Evolutionary conservation across 2,329 filamentous ascomycete species (phyloP).

Genomic region (Penicillium sp.): DNA sequence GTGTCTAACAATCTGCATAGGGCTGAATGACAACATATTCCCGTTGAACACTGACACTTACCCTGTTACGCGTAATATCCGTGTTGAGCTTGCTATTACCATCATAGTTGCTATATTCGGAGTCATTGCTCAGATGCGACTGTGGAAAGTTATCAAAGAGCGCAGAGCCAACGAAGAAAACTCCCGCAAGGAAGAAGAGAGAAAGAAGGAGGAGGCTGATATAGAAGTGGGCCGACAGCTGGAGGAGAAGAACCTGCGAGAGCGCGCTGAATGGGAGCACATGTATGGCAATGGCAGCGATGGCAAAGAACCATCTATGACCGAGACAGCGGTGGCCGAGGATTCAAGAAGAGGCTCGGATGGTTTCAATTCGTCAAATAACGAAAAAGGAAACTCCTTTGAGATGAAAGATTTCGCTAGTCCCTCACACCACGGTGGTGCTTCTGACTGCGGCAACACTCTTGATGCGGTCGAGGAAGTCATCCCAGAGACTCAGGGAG

Average conservation of each 20-base stretch:
- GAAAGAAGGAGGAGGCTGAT: constrained; percentile 66
- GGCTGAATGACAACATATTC: constrained; percentile 77
- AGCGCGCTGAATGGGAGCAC: constrained; percentile 71
- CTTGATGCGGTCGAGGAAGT: constrained; percentile 22
- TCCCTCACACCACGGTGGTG: constrained; percentile 23
- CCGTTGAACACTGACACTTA: constrained; percentile 77
- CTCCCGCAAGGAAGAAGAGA: constrained; percentile 55
- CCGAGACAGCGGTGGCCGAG: constrained; percentile 31
- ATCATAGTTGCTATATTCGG: constrained; percentile 76
- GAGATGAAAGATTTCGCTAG: constrained; percentile 31
- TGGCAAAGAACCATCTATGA: constrained; percentile 33
- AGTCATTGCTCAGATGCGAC: constrained; percentile 79
- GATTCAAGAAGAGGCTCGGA: constrained; percentile 25
- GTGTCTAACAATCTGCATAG: constrained; percentile 39
- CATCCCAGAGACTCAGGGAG: neutral
- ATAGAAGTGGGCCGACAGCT: constrained; percentile 68
- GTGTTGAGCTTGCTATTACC: constrained; percentile 79
- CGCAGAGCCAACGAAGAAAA: constrained; percentile 52
- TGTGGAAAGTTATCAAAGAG: constrained; percentile 78
- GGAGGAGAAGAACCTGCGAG: constrained; percentile 50
- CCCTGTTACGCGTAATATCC: constrained; percentile 82
- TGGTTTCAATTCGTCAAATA: constrained; percentile 18
- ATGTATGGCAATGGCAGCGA: constrained; percentile 68
- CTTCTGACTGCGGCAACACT: constrained; percentile 25
- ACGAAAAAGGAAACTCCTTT: constrained; percentile 26